Percentiles rank a stretch among this genome's conserved stretches.
Evolutionary conservation across 1,284 basidiomycete species (phyloP).

Genomic region (Tilletia walkeri): DNA sequence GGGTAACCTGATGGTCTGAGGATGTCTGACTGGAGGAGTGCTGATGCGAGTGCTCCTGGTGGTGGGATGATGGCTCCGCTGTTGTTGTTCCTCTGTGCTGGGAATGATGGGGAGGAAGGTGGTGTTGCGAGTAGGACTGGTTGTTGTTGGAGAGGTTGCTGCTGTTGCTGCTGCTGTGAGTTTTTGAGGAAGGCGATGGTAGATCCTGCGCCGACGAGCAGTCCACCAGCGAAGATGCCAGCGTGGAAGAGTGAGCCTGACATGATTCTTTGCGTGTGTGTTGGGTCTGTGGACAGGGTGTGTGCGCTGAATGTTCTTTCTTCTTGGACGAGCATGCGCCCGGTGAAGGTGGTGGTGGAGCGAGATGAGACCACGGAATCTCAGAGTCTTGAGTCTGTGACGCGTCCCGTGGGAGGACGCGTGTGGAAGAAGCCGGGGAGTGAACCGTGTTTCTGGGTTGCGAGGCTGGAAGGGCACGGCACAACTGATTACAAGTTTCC

Average conservation of each 20-base stretch:
- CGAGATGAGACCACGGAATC: no score
- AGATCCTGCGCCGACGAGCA: slow-evolving; percentile 72
- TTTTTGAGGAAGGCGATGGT: slow-evolving; percentile 27
- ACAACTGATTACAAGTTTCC: no score
- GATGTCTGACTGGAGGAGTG: slow-evolving; percentile 21
- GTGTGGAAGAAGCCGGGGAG: neutral
- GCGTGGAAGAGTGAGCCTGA: slow-evolving; percentile 87
- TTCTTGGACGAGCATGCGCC: neutral
- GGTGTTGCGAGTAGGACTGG: slow-evolving; percentile 8
- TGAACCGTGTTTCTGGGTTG: no score
- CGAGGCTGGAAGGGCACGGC: no score
- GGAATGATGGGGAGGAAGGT: slow-evolving; percentile 16
- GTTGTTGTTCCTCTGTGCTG: neutral
- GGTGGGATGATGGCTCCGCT: slow-evolving; percentile 21
- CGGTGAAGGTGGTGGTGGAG: neutral
- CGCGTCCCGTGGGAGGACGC: neutral
- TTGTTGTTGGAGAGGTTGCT: neutral
- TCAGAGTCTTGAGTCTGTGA: no score
- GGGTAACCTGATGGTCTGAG: slow-evolving; percentile 21
- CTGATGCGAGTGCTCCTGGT: slow-evolving; percentile 23
- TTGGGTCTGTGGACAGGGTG: slow-evolving; percentile 43
- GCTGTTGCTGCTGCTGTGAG: slow-evolving; percentile 19
- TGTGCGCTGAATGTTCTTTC: no score
- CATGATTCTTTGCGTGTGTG: slow-evolving; percentile 61
- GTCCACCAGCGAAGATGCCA: slow-evolving; percentile 70